These are phyloP conservation scores for Bromus sterilis DNA, from an alignment of 176 grass and related monocot genomes.

Conservation along the genomic window DNA sequence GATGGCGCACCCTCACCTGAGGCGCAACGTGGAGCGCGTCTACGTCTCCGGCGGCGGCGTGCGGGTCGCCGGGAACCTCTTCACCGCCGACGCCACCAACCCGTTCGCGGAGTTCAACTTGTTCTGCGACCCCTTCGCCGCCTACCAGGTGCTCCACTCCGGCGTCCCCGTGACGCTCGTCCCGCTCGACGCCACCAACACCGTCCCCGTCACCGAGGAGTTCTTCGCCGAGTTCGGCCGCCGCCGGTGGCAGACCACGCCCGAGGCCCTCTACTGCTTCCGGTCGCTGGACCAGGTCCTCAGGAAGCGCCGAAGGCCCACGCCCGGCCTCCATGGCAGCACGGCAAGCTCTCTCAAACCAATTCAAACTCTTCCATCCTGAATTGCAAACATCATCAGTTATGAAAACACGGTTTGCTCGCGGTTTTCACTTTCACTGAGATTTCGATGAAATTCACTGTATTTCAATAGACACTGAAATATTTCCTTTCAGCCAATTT, in stretches of 20 bases:
- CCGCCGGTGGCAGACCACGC: constrained; percentile 36
- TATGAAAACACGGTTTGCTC: background rate
- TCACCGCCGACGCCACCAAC: constrained; percentile 46
- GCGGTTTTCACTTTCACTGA: no score
- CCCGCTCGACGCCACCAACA: constrained; percentile 85
- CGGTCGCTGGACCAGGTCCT: constrained; percentile 36
- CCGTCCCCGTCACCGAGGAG: constrained; percentile 41
- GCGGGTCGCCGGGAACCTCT: constrained; percentile 48
- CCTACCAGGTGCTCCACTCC: constrained; percentile 66
- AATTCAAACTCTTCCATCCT: background rate
- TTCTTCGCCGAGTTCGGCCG: constrained; percentile 34
- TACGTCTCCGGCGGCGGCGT: constrained; percentile 71
- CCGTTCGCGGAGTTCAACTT: constrained; percentile 84
- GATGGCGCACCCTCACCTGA: constrained; percentile 43
- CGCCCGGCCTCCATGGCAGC: constrained; percentile 29
- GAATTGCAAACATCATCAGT: background rate
- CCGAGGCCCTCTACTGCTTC: constrained; percentile 63
- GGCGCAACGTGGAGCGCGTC: constrained; percentile 47
- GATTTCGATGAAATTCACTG: no score
- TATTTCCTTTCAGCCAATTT: no score
- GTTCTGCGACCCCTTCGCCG: constrained; percentile 71
- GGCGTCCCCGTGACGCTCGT: constrained; percentile 73
- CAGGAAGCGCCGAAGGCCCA: background rate
- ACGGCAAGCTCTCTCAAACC: constrained; percentile 19
- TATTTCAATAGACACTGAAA: no score